Evolutionary conservation across 2,329 filamentous ascomycete genomes (phyloP), one percentile per base, ranked within the genome.

Genomic region (Aspergillus pseudotamarii): DNA sequence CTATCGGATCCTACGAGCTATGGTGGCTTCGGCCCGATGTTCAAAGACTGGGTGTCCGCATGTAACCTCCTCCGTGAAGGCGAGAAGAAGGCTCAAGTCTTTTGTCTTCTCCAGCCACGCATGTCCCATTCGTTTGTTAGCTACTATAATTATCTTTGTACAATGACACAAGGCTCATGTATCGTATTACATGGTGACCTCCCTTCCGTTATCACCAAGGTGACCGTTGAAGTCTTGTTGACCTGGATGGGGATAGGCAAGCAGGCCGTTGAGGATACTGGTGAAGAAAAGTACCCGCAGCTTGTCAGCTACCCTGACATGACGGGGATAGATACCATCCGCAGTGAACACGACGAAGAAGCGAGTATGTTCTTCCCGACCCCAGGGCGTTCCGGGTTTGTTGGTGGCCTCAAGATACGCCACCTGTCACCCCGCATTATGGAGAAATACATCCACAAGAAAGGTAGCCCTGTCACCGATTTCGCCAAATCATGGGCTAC

Each of bases 11-110:
- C 41, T 43, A 43, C 8, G 19, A n/a, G 41, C 1, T 81, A 77
- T 55, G 78, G 75, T 1, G 72, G 74, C 0, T 68, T 63, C 12
- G 80, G 78, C 0, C 64, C 68, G 1, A 59, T 69, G 3, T 85
- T 85, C 57, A 64, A 70, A 2, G 83, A 85, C 68, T 85, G 82
- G 83, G 73, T 78, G 0, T 75, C 74, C 0, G 79, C 75, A 1
- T 73, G 76, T 26, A 73, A 70, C 4, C 73, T 73, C 0, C 68
- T 85, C 8, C 66, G 69, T 32, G 51, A 63, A 8, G 75, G 78
- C 9, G 68, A 43, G 41, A 43, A 43, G n/a, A 43, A 21, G 19
- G 41, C 78, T 0, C 79, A 81, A 51, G 79, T 84, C 6, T 84
- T 83, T 68, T 75, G 75, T 56, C 72, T 84, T 30, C 69, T 83